A percentile compares a stretch with the other conserved stretches of the same genome.
phyloP scores from a whole-genome alignment of 73 alveolate species.

The Vitrella brassicaformis region DNA sequence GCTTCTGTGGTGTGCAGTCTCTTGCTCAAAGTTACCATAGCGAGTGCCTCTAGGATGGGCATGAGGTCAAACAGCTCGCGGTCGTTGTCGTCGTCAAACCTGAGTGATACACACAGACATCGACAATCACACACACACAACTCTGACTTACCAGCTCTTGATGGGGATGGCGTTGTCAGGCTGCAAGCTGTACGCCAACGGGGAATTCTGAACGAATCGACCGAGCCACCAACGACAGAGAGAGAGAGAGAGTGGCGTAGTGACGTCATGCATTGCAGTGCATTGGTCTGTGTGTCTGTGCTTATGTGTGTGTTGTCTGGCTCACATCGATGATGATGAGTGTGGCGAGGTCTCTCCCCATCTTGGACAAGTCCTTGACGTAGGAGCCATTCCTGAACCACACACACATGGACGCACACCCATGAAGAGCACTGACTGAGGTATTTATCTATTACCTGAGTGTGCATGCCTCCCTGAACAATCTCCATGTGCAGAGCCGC shows the following conservation, averaged over 20 bases:
- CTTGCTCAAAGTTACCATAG: background rate
- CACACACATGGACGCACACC: background rate
- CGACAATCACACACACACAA: background rate
- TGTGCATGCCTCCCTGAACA: slow-evolving; percentile 63
- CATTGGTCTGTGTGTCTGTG: too few relatives aligned
- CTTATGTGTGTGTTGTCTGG: too few relatives aligned
- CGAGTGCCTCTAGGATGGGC: background rate
- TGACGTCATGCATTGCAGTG: too few relatives aligned
- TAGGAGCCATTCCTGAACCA: slow-evolving; percentile 13
- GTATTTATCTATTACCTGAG: slow-evolving; percentile 6
- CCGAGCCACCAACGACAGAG: background rate
- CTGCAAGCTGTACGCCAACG: slow-evolving; percentile 44
- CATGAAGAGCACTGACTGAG: background rate
- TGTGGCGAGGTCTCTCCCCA: slow-evolving; percentile 60
- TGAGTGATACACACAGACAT: background rate
- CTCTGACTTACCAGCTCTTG: slow-evolving; percentile 23
- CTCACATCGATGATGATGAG: slow-evolving; percentile 44
- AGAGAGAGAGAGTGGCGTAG: background rate
- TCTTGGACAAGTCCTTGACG: slow-evolving; percentile 48
- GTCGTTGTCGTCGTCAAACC: background rate
- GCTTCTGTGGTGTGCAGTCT: background rate
- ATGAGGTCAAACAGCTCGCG: background rate
- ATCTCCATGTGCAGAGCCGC: slow-evolving; percentile 17
- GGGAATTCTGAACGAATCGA: slow-evolving; percentile 26
- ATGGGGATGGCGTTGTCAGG: slow-evolving; percentile 53